Evolutionary conservation across 371 early-diverging fungal genomes (phyloP), one percentile per base, ranked within the genome.

Genomic region (Cokeromyces recurvatus): DNA sequence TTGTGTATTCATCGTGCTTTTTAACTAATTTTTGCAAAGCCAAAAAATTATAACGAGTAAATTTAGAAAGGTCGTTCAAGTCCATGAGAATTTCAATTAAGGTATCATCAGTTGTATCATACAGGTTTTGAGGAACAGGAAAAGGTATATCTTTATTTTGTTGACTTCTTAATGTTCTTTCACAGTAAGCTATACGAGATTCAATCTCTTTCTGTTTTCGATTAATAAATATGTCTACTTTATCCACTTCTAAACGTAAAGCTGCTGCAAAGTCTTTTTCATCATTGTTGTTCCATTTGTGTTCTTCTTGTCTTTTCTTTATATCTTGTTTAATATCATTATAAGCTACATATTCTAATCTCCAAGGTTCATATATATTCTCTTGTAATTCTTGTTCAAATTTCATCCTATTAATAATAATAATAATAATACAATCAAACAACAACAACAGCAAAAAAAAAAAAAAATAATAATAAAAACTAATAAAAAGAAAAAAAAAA

Each of bases 21-120:
- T 94, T 91, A 53, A 98, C 77, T 46, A 97, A 82, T 70, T 92
- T 95, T 48, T 93, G 78, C 51, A 98, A 90, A 7, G 93, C 98
- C 29, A 95, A 82, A 62, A 90, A 92, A 79, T 99, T 99, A 56
- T 95, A 77, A 5, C 97, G 88, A 4, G 93, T 87, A 66, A 88
- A 99, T 74, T 91, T 92, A 38, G 92, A 83, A 20, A 97, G 80
- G 53, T 93, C 92, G 54, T 86, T 90, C 24, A 94, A 78, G 56
- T 97, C 96, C 49, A 78, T 73, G 17, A 92, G 75, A 36, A 95
- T 84, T 4, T 78, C 73, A 46, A 85, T 81, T 46, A 94, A 82
- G 25, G 91, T 84, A 22, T 85, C 77, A 51, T 88, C 85, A 42
- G 93, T 84, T 11, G 71, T 65, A 15, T 66, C 63, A 52, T 69